Evolutionary conservation across 352 stramenopile genomes (phyloP).

Genomic region (Pythium oligandrum): DNA sequence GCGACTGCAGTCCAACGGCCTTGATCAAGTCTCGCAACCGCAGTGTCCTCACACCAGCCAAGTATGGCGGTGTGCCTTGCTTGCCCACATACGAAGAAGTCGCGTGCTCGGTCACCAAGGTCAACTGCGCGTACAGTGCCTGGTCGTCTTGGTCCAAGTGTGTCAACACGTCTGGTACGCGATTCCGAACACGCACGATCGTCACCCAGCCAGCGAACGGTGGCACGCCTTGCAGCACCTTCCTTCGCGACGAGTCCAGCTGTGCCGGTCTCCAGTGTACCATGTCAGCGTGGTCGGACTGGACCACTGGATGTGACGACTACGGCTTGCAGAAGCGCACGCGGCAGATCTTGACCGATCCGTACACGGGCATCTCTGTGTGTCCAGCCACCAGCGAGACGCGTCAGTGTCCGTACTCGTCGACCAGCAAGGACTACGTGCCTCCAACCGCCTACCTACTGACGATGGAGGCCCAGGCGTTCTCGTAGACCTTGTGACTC

Average conservation of each 20-base stretch:
- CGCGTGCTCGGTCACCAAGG: constrained; percentile 7
- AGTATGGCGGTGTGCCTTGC: constrained; percentile 36
- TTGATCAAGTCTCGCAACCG: constrained; percentile 27
- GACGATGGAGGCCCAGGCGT: constrained; percentile 23
- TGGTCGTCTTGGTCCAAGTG: constrained; percentile 27
- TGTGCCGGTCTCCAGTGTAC: constrained; percentile 26
- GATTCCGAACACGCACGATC: constrained; percentile 21
- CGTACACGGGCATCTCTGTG: constrained; percentile 22
- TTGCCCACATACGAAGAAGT: constrained; percentile 7
- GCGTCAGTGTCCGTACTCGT: constrained; percentile 29
- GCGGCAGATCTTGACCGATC: constrained; percentile 23
- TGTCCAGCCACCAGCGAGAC: constrained; percentile 25
- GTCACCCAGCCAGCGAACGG: constrained; percentile 24
- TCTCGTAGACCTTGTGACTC: constrained; percentile 4
- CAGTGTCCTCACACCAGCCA: constrained; percentile 20
- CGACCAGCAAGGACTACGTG: constrained; percentile 24
- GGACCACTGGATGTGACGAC: constrained; percentile 26
- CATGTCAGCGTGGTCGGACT: constrained; percentile 22
- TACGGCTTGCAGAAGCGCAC: constrained; percentile 29
- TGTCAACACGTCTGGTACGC: constrained; percentile 8
- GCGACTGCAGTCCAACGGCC: constrained; percentile 22
- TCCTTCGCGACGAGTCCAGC: constrained; percentile 8
- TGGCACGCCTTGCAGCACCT: constrained; percentile 19
- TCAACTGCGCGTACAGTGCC: constrained; percentile 24
- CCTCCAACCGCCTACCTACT: constrained; percentile 5